phyloP scores from a whole-genome alignment of 2,329 filamentous ascomycete species.

The Fusarium sp. region DNA sequence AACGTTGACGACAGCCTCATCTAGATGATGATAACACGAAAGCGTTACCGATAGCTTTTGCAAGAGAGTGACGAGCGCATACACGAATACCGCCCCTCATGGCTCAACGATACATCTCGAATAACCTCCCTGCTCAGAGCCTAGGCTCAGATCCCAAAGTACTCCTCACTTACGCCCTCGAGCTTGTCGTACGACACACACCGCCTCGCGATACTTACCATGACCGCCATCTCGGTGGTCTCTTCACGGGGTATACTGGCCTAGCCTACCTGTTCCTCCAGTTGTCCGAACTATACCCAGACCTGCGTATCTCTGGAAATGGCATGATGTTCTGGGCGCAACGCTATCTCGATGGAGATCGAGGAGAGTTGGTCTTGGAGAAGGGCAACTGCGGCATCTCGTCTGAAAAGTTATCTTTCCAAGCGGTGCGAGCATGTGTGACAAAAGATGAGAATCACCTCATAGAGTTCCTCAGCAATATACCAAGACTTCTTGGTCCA shows the following conservation, averaged over 20 bases:
- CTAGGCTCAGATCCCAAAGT: conserved; percentile 48
- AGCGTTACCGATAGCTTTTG: conserved; percentile 5
- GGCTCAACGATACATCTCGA: conserved; percentile 55
- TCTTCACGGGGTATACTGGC: conserved; percentile 69
- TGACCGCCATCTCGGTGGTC: conserved; percentile 58
- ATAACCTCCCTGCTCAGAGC: conserved; percentile 52
- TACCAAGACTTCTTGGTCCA: conserved; percentile 53
- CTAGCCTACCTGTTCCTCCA: conserved; percentile 70
- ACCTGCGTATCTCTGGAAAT: conserved; percentile 61
- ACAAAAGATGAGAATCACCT: conserved; percentile 58
- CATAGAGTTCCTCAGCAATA: conserved; percentile 58
- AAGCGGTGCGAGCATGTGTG: conserved; percentile 63
- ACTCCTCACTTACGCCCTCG: conserved; percentile 55
- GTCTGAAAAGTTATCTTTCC: conserved; percentile 64
- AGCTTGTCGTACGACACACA: conserved; percentile 55
- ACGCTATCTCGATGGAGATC: conserved; percentile 62
- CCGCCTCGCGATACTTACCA: conserved; percentile 57
- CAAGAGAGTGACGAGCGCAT: conserved; percentile 12
- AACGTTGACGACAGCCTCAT: conserved; percentile 26
- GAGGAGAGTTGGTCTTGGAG: conserved; percentile 56
- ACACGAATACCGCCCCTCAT: conserved; percentile 33
- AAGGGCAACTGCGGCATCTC: conserved; percentile 64
- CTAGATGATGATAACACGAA: conserved; percentile 16
- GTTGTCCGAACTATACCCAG: conserved; percentile 61
- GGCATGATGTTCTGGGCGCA: conserved; percentile 62